A percentile compares a stretch with the other conserved stretches of the same genome.
These are phyloP conservation scores for Daldinia concentrica DNA, from an alignment of 495 filamentous ascomycete genomes.

Conservation along the genomic window DNA sequence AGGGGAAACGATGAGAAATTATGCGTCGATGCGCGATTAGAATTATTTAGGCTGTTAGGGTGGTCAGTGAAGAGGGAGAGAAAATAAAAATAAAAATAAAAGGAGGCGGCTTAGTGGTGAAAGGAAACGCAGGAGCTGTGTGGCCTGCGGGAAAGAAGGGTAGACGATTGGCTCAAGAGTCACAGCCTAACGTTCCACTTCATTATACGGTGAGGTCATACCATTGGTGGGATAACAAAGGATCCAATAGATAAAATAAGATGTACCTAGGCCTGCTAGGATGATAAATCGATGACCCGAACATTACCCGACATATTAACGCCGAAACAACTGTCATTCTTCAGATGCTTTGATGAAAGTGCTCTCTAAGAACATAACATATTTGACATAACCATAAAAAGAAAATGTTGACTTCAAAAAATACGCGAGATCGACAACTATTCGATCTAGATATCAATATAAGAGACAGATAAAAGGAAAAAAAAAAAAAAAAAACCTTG, in stretches of 20 bases:
- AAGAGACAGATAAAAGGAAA: not conserved
- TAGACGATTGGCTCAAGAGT: not conserved
- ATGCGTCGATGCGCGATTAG: conserved; percentile 41
- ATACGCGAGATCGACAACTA: not conserved
- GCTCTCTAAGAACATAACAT: too few relatives aligned
- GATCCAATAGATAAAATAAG: conserved; percentile 2
- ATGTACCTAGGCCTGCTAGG: not conserved
- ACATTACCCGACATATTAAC: not conserved
- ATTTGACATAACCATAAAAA: not conserved
- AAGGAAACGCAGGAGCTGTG: conserved; percentile 15
- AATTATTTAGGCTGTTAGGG: conserved; percentile 17
- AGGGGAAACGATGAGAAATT: conserved; percentile 31
- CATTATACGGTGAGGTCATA: not conserved
- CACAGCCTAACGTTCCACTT: conserved; percentile 7
- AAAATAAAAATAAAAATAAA: conserved; percentile 12
- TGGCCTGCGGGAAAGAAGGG: not conserved
- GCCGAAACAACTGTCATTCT: not conserved
- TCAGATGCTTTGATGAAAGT: not conserved
- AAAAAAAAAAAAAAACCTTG: not conserved
- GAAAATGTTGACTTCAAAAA: too few relatives aligned
- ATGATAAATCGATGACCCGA: not conserved
- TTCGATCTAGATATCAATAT: not conserved
- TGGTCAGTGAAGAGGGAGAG: conserved; percentile 7
- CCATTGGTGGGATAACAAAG: conserved; percentile 24
- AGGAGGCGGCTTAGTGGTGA: conserved; percentile 15